Base-by-base conservation (phyloP, 345 rosid genomes). In the Excoecaria cochinchinensis region DNA sequence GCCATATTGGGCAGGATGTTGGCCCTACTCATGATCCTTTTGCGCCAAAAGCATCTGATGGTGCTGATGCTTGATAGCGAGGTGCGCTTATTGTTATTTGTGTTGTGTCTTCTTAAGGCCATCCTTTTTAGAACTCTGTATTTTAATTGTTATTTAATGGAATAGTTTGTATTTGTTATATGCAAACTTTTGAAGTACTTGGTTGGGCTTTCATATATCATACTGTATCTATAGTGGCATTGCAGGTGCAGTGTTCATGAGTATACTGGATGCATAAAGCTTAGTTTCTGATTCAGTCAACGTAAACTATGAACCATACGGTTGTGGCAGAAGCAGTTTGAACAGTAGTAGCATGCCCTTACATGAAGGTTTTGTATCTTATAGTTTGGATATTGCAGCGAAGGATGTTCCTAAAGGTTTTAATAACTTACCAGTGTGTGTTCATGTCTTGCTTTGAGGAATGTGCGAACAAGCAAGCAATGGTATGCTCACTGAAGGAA, bases 11-110 rank as follows among this genome's bases (percentile, higher is more conserved):
- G 62, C 88, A 93, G 83, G 98, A 96, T 74, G 89, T 91, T n/a
- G 97, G 95, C 69, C 99, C 99, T 74, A 86, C 85, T 48, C 99
- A 95, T 64, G 93, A 95, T 67, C 98, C 99, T 59, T 96, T 96
- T 76, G 95, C 86, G 68, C 84, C 81, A 50, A 95, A 95, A 74
- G 78, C 76, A 47, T 48, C 82, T 21, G 98, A 91, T 76, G 89
- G 84, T 72, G 89, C 89, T 61, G 99, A 93, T 87, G 87, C 87
- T 78, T 95, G 86, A 88, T 75, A 19, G 68, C 67, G 69, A 50
- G 77, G 88, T 82, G 78, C 46, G 84, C 74, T 17, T 4, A 7
- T n/a, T 24, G 36, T 38, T 69, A 31, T 74, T 24, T 47, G 11
- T 39, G 10, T 42, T 19, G 62, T n/a, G 46, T 3, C 31, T 51